Base-by-base conservation (phyloP, 78 protist species). In the Blattamonas nauphoetae region DNA sequence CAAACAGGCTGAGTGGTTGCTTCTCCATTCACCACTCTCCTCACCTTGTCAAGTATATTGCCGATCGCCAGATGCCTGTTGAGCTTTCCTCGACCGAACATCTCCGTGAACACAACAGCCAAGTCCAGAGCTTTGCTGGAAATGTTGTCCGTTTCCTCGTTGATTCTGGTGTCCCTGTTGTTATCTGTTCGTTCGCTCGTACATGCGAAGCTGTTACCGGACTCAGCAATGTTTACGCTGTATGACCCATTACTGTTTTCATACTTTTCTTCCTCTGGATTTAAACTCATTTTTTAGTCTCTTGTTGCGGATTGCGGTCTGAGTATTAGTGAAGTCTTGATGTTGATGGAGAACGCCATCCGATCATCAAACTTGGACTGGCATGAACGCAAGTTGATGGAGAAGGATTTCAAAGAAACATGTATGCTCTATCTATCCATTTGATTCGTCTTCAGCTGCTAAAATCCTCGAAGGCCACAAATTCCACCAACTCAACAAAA, bases 21-120 rank as follows among this genome's bases (percentile, higher is more conserved):
- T 93, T 91, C 85, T 71, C 44, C 33, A 44, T 86, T 2, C 93
- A 93, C 94, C 81, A 90, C 46, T 33, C 21, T 21, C 94, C 95
- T 29, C 33, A 45, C 38, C 32, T 93, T 34, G 77, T 93, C 87
- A 41, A 42, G 21, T 92, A 88, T 21, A 6, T 93, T 34, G 78
- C 87, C 0, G 1, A 78, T 78, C 90, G 0, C 41, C 42, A 44
- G 3, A 92, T 92, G 5, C 91, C 93, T 33, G 82, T 91, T 2
- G 93, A 91, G 43, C 84, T 91, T 33, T 46, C 88, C 45, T 38
- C 80, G 6, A 90, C 93, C 32, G 88, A 90, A 0, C 86, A 90
- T 43, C 85, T 91, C 78, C 78, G 79, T 85, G 44, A 44, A 0
- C 87, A 45, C 78, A 87, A 91, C 41, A 29, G 36, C 35, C 90